These are phyloP conservation scores for Mycothermus thermophilus DNA, from an alignment of 495 filamentous ascomycete genomes.

Conservation along the genomic window DNA sequence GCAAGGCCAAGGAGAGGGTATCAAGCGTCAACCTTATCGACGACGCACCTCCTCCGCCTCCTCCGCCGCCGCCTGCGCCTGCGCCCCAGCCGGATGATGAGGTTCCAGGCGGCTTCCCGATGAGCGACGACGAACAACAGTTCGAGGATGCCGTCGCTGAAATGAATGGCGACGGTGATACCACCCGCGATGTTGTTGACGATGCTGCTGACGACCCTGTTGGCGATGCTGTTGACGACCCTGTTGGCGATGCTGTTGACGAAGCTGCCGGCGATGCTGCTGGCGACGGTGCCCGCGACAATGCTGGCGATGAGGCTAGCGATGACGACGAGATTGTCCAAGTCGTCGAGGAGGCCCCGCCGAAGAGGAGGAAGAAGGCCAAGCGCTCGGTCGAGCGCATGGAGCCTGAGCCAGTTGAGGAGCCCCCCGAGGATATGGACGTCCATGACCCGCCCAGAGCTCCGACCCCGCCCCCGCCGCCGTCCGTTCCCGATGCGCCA, in stretches of 20 bases:
- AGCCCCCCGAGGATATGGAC: slow-evolving; percentile 18
- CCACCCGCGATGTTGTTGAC: not conserved
- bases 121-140: slow-evolving; percentile 20
- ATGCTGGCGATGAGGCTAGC: no score
- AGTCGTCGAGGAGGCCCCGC: slow-evolving; percentile 31
- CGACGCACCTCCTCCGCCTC: slow-evolving; percentile 6
- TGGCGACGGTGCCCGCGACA: no score
- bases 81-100: slow-evolving; percentile 18
- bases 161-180: not conserved
- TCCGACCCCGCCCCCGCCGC: slow-evolving; percentile 19
- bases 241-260: no score
- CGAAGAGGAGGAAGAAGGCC: slow-evolving; percentile 26
- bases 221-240: no score
- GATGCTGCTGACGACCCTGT: not conserved
- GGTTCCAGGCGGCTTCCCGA: slow-evolving; percentile 36
- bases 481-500: slow-evolving; percentile 19
- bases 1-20: no score
- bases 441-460: slow-evolving; percentile 12
- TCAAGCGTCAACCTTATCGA: slow-evolving; percentile 8
- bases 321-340: slow-evolving; percentile 32
- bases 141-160: not conserved
- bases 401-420: no score
- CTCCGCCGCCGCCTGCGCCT: slow-evolving; percentile 22
- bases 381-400: no score
- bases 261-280: no score